phyloP scores from a whole-genome alignment of 148 eudicot genomes.

The Pouteria glomerata region DNA sequence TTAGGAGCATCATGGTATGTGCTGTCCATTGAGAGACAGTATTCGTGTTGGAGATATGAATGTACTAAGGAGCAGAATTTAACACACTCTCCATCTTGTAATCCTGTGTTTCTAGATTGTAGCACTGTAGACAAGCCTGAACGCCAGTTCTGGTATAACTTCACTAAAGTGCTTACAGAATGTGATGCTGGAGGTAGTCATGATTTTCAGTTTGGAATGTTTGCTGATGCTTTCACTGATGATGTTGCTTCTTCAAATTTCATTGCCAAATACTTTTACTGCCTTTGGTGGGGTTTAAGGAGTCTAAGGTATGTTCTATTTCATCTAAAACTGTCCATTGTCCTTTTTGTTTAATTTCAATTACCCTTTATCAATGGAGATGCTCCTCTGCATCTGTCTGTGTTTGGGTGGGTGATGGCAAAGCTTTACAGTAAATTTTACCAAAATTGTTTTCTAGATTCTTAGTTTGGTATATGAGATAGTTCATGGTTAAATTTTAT shows the following conservation, averaged over 20 bases:
- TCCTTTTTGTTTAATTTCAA: background rate
- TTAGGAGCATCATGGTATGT: constrained; percentile 80
- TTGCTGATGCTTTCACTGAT: constrained; percentile 47
- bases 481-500: background rate
- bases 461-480: constrained; percentile 6
- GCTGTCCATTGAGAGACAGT: constrained; percentile 66
- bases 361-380: background rate
- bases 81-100: constrained; percentile 36
- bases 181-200: constrained; percentile 40
- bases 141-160: constrained; percentile 39
- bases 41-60: constrained; percentile 58
- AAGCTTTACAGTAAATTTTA: background rate
- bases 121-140: background rate
- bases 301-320: constrained; percentile 42
- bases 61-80: constrained; percentile 38
- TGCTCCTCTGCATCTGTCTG: background rate
- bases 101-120: constrained; percentile 35
- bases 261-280: constrained; percentile 56
- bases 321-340: background rate
- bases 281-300: constrained; percentile 93
- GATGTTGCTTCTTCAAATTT: constrained; percentile 55
- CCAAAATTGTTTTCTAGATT: background rate
- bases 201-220: constrained; percentile 62
- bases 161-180: constrained; percentile 35
- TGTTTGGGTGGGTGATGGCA: background rate